Evolutionary conservation across 139 green algal species (phyloP).

Genomic region (Deuterostichococcus epilithicus): DNA sequence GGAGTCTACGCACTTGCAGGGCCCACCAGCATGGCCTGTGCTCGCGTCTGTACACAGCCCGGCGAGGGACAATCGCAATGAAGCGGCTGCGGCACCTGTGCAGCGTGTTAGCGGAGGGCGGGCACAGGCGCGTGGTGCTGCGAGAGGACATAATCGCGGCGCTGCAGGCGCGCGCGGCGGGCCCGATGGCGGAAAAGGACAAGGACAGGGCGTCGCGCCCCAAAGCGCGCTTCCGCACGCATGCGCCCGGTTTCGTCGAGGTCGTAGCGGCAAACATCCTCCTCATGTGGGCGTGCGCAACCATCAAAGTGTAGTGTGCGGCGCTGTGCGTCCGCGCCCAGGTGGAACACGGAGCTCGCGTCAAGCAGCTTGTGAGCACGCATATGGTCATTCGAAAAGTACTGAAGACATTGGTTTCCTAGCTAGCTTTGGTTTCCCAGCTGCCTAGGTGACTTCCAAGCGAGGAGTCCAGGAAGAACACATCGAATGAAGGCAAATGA

Average conservation of each 20-base stretch:
- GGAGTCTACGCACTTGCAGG: too few species aligned
- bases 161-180: too few species aligned
- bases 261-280: conserved; percentile 16
- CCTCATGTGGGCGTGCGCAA: conserved; percentile 15
- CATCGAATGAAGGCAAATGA: too few species aligned
- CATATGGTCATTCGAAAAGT: too few species aligned
- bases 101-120: background rate
- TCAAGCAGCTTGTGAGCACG: too few species aligned
- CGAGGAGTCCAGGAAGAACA: background rate
- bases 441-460: background rate
- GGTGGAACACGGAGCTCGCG: background rate
- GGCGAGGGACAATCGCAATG: too few species aligned
- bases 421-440: background rate
- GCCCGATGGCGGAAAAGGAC: background rate
- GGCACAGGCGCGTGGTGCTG: background rate
- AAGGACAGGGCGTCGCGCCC: background rate
- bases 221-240: conserved; percentile 13
- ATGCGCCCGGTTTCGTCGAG: conserved; percentile 5
- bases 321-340: too few species aligned
- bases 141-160: too few species aligned
- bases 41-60: too few species aligned
- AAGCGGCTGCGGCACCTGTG: too few species aligned
- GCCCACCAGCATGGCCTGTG: too few species aligned
- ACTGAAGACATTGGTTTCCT: too few species aligned
- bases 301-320: background rate